Base-by-base conservation (phyloP, 192 early-diverging fungal species). In the Coemansia sp. region DNA sequence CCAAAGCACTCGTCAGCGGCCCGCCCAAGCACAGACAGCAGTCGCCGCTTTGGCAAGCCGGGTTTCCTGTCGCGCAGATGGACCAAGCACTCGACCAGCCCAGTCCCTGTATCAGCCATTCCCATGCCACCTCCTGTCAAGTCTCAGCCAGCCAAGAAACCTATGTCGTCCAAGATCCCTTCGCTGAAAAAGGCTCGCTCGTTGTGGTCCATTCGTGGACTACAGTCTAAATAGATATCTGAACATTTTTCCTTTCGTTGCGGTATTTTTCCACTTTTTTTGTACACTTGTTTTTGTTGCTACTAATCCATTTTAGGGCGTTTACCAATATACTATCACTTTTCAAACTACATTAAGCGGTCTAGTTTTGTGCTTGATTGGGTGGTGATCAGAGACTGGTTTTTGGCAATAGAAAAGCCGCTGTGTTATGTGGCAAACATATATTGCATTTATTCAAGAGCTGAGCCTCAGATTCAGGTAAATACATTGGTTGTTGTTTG, bases 161-260 rank as follows among this genome's bases (percentile, higher is more conserved):
- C 53, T 0, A 47, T 62, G 12, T 38, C 60, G 3, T 62, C 69
- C 5, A 62, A 65, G 17, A 68, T 72, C 15, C 69, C 75, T 20
- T 59, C 69, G 7, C 40, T 78, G 52, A 65, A 65, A 22, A 72
- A 72, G 55, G 75, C 75, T 0, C 62, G 62, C 23, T 72, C 69
- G 2, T 62, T 78, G 36, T 78, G 75, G 75, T 57, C 75, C 0
- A 57, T 78, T 22, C 59, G 64, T 50, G 34, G 58, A 21, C 46
- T 37, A 12, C 55, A 25, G 50, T 54, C 50, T 19, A 55, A 55
- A 47, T 34, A 60, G 15, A 19, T 4, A 47, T 8, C 12, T 44
- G 40, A 50, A 12, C 28, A 51, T 31, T 58, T 26, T 57, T 7
- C 15, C 10, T 36, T 56, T 57, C 22, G 25, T 67, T 51, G 47